Base-by-base conservation (phyloP, 495 filamentous ascomycete species). In the Cercophora samala region DNA sequence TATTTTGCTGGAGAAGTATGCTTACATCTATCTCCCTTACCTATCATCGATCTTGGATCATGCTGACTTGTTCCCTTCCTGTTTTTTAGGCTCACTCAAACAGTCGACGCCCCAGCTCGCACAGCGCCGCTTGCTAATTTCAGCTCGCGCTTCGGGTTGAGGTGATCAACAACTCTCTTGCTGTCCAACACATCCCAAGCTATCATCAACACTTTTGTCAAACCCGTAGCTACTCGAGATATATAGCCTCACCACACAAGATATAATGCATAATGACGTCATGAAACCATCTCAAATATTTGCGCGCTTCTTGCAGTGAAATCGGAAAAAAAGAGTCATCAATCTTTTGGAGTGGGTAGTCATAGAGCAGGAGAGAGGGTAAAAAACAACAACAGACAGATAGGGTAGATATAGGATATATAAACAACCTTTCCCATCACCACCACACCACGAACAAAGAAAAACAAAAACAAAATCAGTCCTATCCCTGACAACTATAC, bases 1-100 rank as follows among this genome's bases (percentile, higher is more conserved):
- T 0, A 77, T 91, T 15, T 73, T 99, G 67, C 76, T 97, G 26
- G 93, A 97, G 78, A 99, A 99, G 92, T 91, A 81, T 17, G 60
- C 65, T 56, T 46, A 52, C 19, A 13, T 24, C 17, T 54, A 4
- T 25, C 58, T 21, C 4, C 17, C 22, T 23, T 3, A 13, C 0
- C 24, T n/a, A n/a, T n/a, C n/a, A n/a, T n/a, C n/a, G n/a, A n/a
- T 19, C 53, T 2, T 23, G 5, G 18, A 1, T 42, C n/a, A 46
- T 46, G 37, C 13, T 46, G 11, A 46, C 37, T 13, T 46, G 6
- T 46, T 42, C 29, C 4, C 9, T 15, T n/a, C n/a, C n/a, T n/a
- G n/a, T n/a, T n/a, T n/a, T 25, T 25, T 68, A 90, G 87, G 74
- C 82, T 92, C 64, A 91, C 88, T 6, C 81, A 86, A 60, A 81